Base-by-base conservation (phyloP, 2,329 filamentous ascomycete species). In the Colletotrichum endophyticum region DNA sequence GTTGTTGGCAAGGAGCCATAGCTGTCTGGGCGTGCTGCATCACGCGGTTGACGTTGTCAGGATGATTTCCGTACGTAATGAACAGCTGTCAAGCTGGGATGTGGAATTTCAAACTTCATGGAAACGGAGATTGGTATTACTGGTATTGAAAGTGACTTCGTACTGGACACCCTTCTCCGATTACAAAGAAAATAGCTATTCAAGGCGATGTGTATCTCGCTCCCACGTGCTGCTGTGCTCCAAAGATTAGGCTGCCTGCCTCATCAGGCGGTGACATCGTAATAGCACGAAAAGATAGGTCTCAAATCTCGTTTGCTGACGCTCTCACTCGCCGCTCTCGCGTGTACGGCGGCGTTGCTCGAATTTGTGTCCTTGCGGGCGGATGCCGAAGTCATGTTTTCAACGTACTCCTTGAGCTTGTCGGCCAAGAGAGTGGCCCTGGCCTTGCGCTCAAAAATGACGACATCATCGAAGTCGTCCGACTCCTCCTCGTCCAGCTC, bases 401-500 rank as follows among this genome's bases (percentile, higher is more conserved):
- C 74, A 12, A 74, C 59, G 49, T 76, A 76, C n/a, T 63, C 74
- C 49, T 76, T 73, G 16, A 76, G 71, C 36, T 70, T 67, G 8
- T 74, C 74, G 8, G 74, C 70, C 70, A 76, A 27, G 22, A 76
- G 57, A 15, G 44, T 39, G 3, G 74, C 74, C 25, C 57, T 64
- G 5, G 77, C 77, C 25, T 77, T 79, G 64, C 59, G 61, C 25
- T 80, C 79, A 62, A 79, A 80, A 15, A 75, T 69, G 30, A 80
- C 78, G 7, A 84, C 78, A 53, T 81, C 78, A 78, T 86, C 85
- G 64, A 85, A 86, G 1, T 79, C 78, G 27, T 86, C 83, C 8
- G 78, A 78, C 76, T 84, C 84, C 75, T 87, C 85, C 71, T 86
- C 84, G 61, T 86, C 84, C 34, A 81, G 77, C 34, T 79, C 57